These are phyloP conservation scores for Vitis vinifera DNA, from an alignment of 164 flowering plant species.

Conservation along the genomic window ASM3070453v1 NC_081813.1:6015001-6015500, in stretches of 20 bases:
- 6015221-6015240: slow-evolving; percentile 16
- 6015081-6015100: slow-evolving; percentile 8
- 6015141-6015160: slow-evolving; percentile 91
- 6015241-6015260: slow-evolving; percentile 88
- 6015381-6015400: neutral
- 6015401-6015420: neutral
- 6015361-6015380: neutral
- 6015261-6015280: slow-evolving; percentile 90
- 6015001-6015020: slow-evolving; percentile 73
- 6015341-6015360: slow-evolving; percentile 49
- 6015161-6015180: slow-evolving; percentile 65
- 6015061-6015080: neutral
- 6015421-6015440: neutral
- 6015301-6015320: slow-evolving; percentile 91
- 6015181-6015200: neutral
- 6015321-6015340: slow-evolving; percentile 88
- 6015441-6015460: neutral
- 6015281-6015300: slow-evolving; percentile 96
- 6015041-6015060: neutral
- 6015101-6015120: slow-evolving; percentile 81
- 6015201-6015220: neutral
- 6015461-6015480: slow-evolving; percentile 14
- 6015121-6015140: slow-evolving; percentile 79
- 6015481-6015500: slow-evolving; percentile 96
- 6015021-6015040: no score